phyloP scores from a whole-genome alignment of 352 stramenopile species.

The Globisporangium splendens region DNA sequence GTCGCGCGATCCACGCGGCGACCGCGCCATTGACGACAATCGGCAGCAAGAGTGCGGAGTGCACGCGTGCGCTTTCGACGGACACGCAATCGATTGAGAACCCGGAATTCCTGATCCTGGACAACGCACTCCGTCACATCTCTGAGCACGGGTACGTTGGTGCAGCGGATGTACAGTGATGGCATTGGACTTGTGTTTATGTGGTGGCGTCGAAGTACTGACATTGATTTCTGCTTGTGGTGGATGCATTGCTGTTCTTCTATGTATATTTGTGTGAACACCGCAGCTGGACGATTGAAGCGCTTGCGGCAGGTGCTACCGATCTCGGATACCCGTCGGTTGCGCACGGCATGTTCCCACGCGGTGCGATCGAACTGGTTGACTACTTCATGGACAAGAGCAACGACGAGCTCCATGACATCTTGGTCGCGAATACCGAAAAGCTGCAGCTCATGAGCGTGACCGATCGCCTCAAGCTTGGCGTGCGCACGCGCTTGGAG shows the following conservation, averaged over 20 bases:
- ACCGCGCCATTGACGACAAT: no score
- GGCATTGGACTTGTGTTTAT: slow-evolving; percentile 9
- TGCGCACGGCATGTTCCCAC: slow-evolving; percentile 78
- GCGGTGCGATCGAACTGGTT: slow-evolving; percentile 74
- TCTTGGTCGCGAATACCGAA: slow-evolving; percentile 54
- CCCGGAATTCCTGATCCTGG: slow-evolving; percentile 52
- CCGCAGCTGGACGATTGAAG: slow-evolving; percentile 70
- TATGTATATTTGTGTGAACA: no score
- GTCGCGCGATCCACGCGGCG: no score
- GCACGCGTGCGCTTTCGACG: background rate
- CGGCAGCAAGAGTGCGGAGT: no score
- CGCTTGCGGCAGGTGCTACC: slow-evolving; percentile 61
- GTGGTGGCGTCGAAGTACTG: slow-evolving; percentile 8
- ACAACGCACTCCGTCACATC: slow-evolving; percentile 51
- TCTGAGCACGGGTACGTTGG: slow-evolving; percentile 33
- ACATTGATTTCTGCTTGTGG: background rate
- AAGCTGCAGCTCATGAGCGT: slow-evolving; percentile 64
- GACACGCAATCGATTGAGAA: slow-evolving; percentile 17
- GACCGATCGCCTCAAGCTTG: slow-evolving; percentile 81
- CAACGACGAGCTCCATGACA: slow-evolving; percentile 50
- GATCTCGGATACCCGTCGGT: slow-evolving; percentile 74
- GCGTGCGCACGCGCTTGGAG: slow-evolving; percentile 63
- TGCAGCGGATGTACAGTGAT: background rate
- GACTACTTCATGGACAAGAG: slow-evolving; percentile 86
- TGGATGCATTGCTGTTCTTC: no score